A percentile compares a stretch with the other conserved stretches of the same genome.
Evolutionary conservation across 257 asterid genomes (phyloP).

Genomic region (Orobanche coerulescens): DNA sequence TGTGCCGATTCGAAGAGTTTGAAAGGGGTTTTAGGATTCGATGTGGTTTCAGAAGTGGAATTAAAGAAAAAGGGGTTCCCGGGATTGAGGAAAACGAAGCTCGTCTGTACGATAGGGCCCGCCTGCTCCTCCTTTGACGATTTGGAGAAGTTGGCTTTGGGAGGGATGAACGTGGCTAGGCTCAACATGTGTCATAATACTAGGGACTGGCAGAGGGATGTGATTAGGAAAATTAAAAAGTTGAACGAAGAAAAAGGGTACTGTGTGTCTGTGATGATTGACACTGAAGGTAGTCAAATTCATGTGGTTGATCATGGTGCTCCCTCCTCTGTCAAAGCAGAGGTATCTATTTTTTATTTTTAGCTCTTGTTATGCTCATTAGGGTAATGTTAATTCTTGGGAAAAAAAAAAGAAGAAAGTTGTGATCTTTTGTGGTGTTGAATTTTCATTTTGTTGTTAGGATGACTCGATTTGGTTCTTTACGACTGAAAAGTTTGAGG

Average conservation of each 20-base stretch:
- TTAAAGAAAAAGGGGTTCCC: conserved; percentile 62
- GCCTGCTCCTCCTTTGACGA: conserved; percentile 60
- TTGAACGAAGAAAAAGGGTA: conserved; percentile 65
- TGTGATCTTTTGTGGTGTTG: conserved; percentile 5
- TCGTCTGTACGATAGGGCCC: conserved; percentile 80
- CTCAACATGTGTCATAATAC: conserved; percentile 75
- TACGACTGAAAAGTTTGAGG: conserved; percentile 60
- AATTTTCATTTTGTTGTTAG: conserved; percentile 30
- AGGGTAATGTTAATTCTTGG: background rate
- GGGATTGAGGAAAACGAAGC: conserved; percentile 87
- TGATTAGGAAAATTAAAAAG: conserved; percentile 60
- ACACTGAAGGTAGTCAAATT: conserved; percentile 74
- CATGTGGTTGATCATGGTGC: conserved; percentile 77
- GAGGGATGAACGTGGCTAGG: conserved; percentile 86
- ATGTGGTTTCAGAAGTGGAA: conserved; percentile 63
- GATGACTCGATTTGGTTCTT: conserved; percentile 76
- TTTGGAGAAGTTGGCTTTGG: conserved; percentile 67
- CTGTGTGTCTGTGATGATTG: conserved; percentile 82
- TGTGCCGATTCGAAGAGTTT: conserved; percentile 22
- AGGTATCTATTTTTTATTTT: conserved; percentile 32
- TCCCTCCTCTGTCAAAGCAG: conserved; percentile 78
- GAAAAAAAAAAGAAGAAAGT: background rate
- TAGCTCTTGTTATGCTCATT: no score
- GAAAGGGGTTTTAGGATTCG: conserved; percentile 42
- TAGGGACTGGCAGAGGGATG: conserved; percentile 73